Conservation (phyloP, 75 land plant genomes). For the Picea glauca region DNA sequence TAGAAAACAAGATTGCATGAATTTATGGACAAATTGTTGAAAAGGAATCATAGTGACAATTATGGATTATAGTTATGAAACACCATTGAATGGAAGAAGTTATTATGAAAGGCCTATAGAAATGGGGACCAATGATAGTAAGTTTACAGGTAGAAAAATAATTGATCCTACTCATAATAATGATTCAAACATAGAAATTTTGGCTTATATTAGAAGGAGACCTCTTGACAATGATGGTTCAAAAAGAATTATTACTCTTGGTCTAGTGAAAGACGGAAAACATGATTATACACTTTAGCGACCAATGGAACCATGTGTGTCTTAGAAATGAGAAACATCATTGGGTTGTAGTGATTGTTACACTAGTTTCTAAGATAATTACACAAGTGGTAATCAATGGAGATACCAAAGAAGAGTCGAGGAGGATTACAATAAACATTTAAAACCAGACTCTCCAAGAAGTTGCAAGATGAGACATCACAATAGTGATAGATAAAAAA, state of each 20-base stretch:
- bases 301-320: background rate
- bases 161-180: too few species aligned
- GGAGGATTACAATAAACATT: background rate
- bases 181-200: background rate
- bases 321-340: background rate
- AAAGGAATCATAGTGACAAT: background rate
- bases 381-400: background rate
- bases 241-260: background rate
- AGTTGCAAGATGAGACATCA: background rate
- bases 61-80: background rate
- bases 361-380: too few species aligned
- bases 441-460: background rate
- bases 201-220: background rate
- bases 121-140: background rate
- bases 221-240: too few species aligned
- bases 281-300: background rate
- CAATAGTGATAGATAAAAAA: background rate
- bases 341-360: background rate
- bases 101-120: background rate
- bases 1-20: background rate
- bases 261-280: background rate
- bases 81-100: background rate
- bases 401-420: background rate
- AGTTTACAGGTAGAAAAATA: background rate
- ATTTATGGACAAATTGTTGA: background rate